Base-by-base conservation (phyloP, 2,329 filamentous ascomycete genomes). In the Plectosphaerella sp. region DNA sequence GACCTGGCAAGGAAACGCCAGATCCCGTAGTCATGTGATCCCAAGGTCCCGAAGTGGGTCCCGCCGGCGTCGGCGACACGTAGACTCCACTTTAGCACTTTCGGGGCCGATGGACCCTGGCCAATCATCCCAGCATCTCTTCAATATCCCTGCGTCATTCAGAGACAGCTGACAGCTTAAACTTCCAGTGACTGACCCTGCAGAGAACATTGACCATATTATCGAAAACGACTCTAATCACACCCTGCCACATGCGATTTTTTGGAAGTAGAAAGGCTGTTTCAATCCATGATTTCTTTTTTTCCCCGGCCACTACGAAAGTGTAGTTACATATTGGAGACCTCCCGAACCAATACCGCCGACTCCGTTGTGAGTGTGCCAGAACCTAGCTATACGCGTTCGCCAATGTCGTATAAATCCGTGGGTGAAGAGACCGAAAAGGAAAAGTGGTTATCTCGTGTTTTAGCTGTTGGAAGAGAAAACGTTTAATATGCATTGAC, bases 401-500 rank as follows among this genome's bases (percentile, higher is more conserved):
- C 16, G 45, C 45, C 45, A 50, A 41, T 55, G 22, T 51, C 47
- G 16, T 43, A 16, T 42, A 16, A 20, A 43, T 43, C 41, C 16
- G 41, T 43, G 16, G 41, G 41, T 18, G 16, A 18, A 18, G 41
- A 43, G 16, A 43, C 18, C 41, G 41, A 43, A 43, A 20, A 39
- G 37, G 15, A 15, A 41, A 41, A 41, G 37, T 41, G 18, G 41
- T 20, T 10, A 3, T 18, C 41, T 43, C 16, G 8, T 33, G 8
- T 5, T 12, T 58, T 49, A 58, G 39, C 56, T 58, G 51, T 45
- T 47, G 47, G 41, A 18, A 43, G n/a, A 47, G 12, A 52, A 24
- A 47, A 48, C 28, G 45, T 52, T 58, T 52, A 58, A 51, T 52
- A 47, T 55, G 55, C 53, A 56, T 56, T 57, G 41, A 45, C 42